Conservation (phyloP, 305 asterid species). For the Stenogyne calaminthoides region DNA sequence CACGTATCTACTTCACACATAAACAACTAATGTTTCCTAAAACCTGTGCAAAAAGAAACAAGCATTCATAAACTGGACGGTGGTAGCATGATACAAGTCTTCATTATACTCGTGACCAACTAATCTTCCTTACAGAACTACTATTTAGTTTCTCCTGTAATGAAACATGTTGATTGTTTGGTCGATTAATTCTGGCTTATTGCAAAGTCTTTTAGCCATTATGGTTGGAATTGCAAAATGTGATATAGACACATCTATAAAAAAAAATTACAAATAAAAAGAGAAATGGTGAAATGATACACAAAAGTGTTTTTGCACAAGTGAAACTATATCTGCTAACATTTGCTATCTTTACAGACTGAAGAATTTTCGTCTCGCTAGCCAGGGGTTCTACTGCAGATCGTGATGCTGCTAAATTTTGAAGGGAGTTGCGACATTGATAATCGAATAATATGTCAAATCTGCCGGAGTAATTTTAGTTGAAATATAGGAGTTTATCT, state of each 20-base stretch:
- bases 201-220: background rate
- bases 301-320: no score
- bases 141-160: background rate
- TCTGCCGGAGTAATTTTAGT: no score
- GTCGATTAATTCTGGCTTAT: background rate
- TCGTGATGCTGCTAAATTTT: no score
- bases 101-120: background rate
- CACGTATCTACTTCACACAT: no score
- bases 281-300: background rate
- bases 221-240: background rate
- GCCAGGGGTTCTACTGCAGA: slow-evolving; percentile 64
- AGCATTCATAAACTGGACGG: no score
- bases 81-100: slow-evolving; percentile 22
- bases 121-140: background rate
- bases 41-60: no score
- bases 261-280: background rate
- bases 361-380: slow-evolving; percentile 85
- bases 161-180: background rate
- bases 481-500: no score
- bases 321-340: background rate
- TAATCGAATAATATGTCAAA: no score
- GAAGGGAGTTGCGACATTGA: no score
- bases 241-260: background rate
- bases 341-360: slow-evolving; percentile 50
- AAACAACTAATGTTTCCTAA: no score